Evolutionary conservation across 768 basidiomycete genomes (phyloP).

Genomic region (Psilocybe cyanescens): DNA sequence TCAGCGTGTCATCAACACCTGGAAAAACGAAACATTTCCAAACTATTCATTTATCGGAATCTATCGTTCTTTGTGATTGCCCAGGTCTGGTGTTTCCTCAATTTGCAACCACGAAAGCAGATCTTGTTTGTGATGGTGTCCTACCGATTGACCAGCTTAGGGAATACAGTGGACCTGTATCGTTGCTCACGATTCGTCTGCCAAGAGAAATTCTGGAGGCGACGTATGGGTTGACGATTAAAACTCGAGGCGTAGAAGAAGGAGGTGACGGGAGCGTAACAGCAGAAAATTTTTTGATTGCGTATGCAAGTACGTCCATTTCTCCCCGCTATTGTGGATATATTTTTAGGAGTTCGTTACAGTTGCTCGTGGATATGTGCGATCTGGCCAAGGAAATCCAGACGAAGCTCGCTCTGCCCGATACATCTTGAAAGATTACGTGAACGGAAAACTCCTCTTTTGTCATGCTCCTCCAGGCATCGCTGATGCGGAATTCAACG

Average conservation of each 20-base stretch:
- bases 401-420: slow-evolving; percentile 95
- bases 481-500: slow-evolving; percentile 74
- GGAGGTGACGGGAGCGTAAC: slow-evolving; percentile 79
- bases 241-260: slow-evolving; percentile 67
- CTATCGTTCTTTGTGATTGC: slow-evolving; percentile 92
- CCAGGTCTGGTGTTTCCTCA: slow-evolving; percentile 98
- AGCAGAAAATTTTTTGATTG: slow-evolving; percentile 80
- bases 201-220: slow-evolving; percentile 86
- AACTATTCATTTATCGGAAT: slow-evolving; percentile 90
- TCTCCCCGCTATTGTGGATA: neutral
- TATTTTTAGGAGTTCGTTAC: slow-evolving; percentile 15
- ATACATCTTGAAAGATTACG: slow-evolving; percentile 94
- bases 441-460: slow-evolving; percentile 90
- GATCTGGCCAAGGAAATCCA: slow-evolving; percentile 95
- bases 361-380: slow-evolving; percentile 94
- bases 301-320: slow-evolving; percentile 85
- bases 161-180: slow-evolving; percentile 86
- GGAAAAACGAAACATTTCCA: slow-evolving; percentile 99
- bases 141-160: slow-evolving; percentile 97
- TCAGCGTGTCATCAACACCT: slow-evolving; percentile 97
- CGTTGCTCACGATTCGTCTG: slow-evolving; percentile 78
- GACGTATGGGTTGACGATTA: slow-evolving; percentile 85
- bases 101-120: slow-evolving; percentile 96
- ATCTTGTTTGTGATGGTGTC: slow-evolving; percentile 95
- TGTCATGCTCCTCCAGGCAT: slow-evolving; percentile 87